phyloP scores from a whole-genome alignment of 495 filamentous ascomycete species.

The Acidomyces sp. region DNA sequence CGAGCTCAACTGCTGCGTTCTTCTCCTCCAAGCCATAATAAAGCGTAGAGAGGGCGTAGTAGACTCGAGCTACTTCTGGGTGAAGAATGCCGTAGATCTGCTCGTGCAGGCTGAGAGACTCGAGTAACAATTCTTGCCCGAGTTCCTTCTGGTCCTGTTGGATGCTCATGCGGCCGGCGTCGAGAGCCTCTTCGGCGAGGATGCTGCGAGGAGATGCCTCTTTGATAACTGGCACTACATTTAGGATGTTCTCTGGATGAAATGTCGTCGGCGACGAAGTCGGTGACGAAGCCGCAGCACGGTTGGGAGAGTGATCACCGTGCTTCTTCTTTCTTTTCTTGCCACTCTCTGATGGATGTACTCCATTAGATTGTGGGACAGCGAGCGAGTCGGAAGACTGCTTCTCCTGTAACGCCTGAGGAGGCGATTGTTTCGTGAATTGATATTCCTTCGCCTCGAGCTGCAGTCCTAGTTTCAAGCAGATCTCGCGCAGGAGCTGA shows the following conservation, averaged over 20 bases:
- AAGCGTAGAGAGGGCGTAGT: constrained; percentile 85
- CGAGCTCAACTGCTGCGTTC: constrained; percentile 83
- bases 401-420: constrained; percentile 11
- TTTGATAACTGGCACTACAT: constrained; percentile 85
- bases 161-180: constrained; percentile 88
- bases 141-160: constrained; percentile 90
- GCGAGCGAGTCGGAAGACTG: constrained; percentile 27
- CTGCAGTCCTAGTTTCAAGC: constrained; percentile 85
- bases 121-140: constrained; percentile 87
- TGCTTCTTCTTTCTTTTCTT: constrained; percentile 77
- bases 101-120: constrained; percentile 91
- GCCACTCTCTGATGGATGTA: constrained; percentile 31
- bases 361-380: constrained; percentile 32
- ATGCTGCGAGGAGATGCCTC: constrained; percentile 76
- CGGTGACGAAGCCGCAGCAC: constrained; percentile 39
- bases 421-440: constrained; percentile 41
- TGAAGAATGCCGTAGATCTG: constrained; percentile 98
- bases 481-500: constrained; percentile 79
- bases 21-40: constrained; percentile 96
- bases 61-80: constrained; percentile 89
- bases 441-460: constrained; percentile 67
- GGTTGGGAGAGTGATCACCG: constrained; percentile 34
- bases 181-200: constrained; percentile 87
- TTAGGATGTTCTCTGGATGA: constrained; percentile 70
- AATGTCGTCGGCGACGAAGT: constrained; percentile 50